Evolutionary conservation across 352 stramenopile species (phyloP).

Genomic region (Phytophthora pistaciae): DNA sequence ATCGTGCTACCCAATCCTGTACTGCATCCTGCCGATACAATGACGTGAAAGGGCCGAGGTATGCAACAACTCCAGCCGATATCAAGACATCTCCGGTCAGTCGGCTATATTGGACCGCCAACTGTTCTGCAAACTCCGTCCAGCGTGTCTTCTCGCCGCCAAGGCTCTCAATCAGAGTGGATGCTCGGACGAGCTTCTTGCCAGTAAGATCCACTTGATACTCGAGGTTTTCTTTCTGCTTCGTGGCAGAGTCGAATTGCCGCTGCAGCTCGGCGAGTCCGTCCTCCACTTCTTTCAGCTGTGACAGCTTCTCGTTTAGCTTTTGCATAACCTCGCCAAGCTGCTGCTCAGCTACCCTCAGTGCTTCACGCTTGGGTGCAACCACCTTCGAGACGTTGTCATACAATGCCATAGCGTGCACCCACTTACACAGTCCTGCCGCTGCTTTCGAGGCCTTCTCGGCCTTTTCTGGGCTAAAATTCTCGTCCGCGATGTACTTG

Average conservation of each 20-base stretch:
- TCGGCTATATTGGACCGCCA: conserved; percentile 88
- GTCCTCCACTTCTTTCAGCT: conserved; percentile 93
- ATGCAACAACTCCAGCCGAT: conserved; percentile 92
- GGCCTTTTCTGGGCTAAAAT: conserved; percentile 93
- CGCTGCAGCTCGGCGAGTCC: conserved; percentile 87
- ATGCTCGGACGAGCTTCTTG: conserved; percentile 93
- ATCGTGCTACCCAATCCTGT: conserved; percentile 79
- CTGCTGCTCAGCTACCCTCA: conserved; percentile 83
- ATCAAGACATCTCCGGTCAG: conserved; percentile 94
- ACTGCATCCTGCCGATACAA: conserved; percentile 85
- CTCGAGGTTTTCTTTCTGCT: conserved; percentile 94
- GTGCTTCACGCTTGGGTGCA: conserved; percentile 91
- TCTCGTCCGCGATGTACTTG: conserved; percentile 93
- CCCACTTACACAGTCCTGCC: conserved; percentile 94
- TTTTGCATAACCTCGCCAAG: conserved; percentile 92
- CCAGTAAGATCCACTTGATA: conserved; percentile 93
- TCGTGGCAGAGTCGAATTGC: conserved; percentile 90
- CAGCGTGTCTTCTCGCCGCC: conserved; percentile 94
- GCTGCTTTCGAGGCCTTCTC: conserved; percentile 95
- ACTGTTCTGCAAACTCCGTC: conserved; percentile 88
- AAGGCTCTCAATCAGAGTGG: conserved; percentile 93
- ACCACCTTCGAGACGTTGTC: conserved; percentile 95
- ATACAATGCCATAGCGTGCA: conserved; percentile 94
- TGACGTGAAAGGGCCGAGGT: conserved; percentile 94
- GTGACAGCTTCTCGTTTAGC: conserved; percentile 91